phyloP scores from a whole-genome alignment of 108 stramenopile species.

The Schizochytrium sp. region DNA sequence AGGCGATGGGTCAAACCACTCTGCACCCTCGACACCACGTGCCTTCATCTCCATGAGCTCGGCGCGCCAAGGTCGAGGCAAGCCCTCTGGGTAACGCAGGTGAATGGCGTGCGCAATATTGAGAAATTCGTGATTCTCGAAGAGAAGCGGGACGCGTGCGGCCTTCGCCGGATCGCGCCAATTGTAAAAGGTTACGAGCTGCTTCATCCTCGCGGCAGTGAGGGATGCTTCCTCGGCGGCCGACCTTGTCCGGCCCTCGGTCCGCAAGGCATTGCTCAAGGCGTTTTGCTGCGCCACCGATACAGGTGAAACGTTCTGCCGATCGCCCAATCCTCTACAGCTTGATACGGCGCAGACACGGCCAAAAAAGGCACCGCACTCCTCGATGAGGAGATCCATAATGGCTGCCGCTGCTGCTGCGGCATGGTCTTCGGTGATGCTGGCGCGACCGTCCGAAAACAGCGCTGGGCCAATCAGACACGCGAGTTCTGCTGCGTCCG shows the following conservation, averaged over 20 bases:
- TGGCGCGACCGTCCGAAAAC: not conserved
- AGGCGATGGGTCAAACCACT: not conserved
- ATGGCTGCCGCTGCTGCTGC: not conserved
- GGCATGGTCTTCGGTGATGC: not conserved
- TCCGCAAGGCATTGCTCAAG: too few relatives aligned
- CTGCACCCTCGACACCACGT: not conserved
- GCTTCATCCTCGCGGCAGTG: not conserved
- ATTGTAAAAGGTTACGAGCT: not conserved
- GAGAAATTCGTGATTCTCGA: conserved; percentile 4
- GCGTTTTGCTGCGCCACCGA: not conserved
- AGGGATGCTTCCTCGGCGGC: not conserved
- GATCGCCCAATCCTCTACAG: not conserved
- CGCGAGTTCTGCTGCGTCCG: not conserved
- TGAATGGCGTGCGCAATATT: not conserved
- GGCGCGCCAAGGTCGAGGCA: not conserved
- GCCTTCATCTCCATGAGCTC: not conserved
- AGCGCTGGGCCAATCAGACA: not conserved
- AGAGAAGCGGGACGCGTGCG: not conserved
- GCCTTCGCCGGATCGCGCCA: conserved; percentile 2
- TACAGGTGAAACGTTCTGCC: not conserved
- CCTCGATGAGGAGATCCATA: not conserved
- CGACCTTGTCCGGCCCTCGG: not conserved
- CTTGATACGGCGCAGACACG: not conserved
- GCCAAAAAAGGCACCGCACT: not conserved
- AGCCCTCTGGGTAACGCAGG: not conserved